A percentile compares a stretch with the other conserved stretches of the same genome.
Evolutionary conservation across 1,284 basidiomycete species (phyloP).

Genomic region (Ceratobasidium sp.): DNA sequence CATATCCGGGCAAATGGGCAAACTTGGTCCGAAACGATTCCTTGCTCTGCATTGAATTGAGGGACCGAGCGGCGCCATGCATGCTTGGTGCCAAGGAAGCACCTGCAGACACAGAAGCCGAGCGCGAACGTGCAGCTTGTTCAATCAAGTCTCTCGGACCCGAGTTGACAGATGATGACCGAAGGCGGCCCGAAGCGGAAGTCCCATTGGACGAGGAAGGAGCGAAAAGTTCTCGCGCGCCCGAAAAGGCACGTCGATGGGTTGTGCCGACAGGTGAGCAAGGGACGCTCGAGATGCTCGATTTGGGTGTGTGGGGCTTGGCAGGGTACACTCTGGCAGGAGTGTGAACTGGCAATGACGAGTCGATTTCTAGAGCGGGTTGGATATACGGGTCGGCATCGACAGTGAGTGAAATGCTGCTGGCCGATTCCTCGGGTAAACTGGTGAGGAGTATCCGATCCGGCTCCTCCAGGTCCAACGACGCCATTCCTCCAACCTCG

Average conservation of each 20-base stretch:
- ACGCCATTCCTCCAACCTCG: conserved; percentile 15
- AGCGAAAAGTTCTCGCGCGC: conserved; percentile 1
- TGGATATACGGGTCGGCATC: not conserved
- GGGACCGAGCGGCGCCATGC: not conserved
- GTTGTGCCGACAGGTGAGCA: not conserved
- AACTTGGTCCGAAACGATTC: conserved; percentile 28
- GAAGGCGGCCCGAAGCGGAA: conserved; percentile 13
- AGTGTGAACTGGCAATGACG: not conserved
- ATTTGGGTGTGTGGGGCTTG: conserved; percentile 2
- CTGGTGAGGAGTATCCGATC: not conserved
- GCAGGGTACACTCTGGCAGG: not conserved
- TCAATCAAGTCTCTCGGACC: conserved; percentile 8
- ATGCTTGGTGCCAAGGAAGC: not conserved
- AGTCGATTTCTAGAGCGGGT: not conserved
- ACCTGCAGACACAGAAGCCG: conserved; percentile 14
- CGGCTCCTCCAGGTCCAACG: conserved; percentile 15
- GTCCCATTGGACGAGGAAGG: not conserved
- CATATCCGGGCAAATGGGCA: conserved; percentile 38
- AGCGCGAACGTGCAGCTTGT: conserved; percentile 17
- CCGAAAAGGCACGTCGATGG: conserved; percentile 28
- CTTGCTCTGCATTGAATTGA: conserved; percentile 26
- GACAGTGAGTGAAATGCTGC: not conserved
- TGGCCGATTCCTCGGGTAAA: not conserved
- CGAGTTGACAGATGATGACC: conserved; percentile 22
- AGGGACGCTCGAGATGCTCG: not conserved